Conservation (phyloP, 352 stramenopile species). For the Phytophthora pinifolia region DNA sequence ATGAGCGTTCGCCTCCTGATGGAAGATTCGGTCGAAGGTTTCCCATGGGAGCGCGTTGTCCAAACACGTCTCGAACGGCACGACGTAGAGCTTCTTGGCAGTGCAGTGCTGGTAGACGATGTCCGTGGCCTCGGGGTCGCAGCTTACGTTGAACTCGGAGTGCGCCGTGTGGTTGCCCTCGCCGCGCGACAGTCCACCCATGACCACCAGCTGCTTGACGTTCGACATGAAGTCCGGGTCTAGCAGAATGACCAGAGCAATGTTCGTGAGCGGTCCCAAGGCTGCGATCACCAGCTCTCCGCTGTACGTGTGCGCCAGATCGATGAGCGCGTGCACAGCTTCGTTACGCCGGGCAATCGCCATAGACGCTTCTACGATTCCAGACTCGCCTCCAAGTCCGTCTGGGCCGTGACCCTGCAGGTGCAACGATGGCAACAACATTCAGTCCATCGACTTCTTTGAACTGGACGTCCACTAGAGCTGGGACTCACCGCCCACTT, state of each 20-base stretch:
- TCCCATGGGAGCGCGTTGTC: constrained; percentile 63
- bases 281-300: constrained; percentile 77
- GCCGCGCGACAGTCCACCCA: constrained; percentile 72
- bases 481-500: constrained; percentile 47
- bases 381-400: constrained; percentile 60
- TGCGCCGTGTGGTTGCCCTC: constrained; percentile 70
- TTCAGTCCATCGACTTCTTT: background rate
- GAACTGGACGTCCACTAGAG: background rate
- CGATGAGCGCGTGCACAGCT: constrained; percentile 65
- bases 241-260: constrained; percentile 72
- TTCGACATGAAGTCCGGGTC: constrained; percentile 66
- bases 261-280: constrained; percentile 77
- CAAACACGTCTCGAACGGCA: constrained; percentile 70
- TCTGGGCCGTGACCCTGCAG: constrained; percentile 68
- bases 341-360: constrained; percentile 49
- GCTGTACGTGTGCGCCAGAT: constrained; percentile 52
- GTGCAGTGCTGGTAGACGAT: constrained; percentile 72
- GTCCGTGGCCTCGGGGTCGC: constrained; percentile 75
- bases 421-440: background rate
- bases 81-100: constrained; percentile 57
- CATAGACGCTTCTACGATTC: constrained; percentile 34
- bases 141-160: constrained; percentile 81
- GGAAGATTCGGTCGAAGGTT: constrained; percentile 70
- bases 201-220: constrained; percentile 68
- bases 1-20: constrained; percentile 35